A percentile compares a stretch with the other conserved stretches of the same genome.
Evolutionary conservation across 352 stramenopile genomes (phyloP).

Genomic region (Globisporangium iwayamae): DNA sequence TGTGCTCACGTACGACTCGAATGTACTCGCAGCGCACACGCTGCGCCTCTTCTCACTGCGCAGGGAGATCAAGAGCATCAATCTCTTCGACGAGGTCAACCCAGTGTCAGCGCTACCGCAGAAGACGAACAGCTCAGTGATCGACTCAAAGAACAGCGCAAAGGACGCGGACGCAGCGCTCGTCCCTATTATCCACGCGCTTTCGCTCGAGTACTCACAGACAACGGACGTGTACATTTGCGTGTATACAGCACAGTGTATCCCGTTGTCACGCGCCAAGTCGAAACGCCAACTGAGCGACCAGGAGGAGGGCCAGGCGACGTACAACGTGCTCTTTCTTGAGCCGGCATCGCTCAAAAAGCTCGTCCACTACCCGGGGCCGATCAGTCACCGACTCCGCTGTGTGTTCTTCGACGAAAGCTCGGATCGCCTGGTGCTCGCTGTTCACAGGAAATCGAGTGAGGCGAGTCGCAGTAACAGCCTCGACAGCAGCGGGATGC

Average conservation of each 20-base stretch:
- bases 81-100: slow-evolving; percentile 42
- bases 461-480: slow-evolving; percentile 6
- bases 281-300: background rate
- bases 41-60: slow-evolving; percentile 73
- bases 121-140: background rate
- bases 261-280: slow-evolving; percentile 5
- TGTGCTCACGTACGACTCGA: slow-evolving; percentile 56
- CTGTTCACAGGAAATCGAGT: slow-evolving; percentile 13
- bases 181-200: slow-evolving; percentile 20
- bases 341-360: slow-evolving; percentile 59
- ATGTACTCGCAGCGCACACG: slow-evolving; percentile 37
- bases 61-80: slow-evolving; percentile 53
- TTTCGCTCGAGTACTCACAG: slow-evolving; percentile 42
- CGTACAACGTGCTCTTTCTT: slow-evolving; percentile 53
- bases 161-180: slow-evolving; percentile 4
- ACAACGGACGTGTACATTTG: slow-evolving; percentile 58
- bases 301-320: background rate
- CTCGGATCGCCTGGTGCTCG: slow-evolving; percentile 44
- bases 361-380: slow-evolving; percentile 47
- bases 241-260: slow-evolving; percentile 36
- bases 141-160: background rate
- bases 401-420: slow-evolving; percentile 40
- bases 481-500: background rate
- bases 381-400: slow-evolving; percentile 33
- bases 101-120: background rate